These are phyloP conservation scores for Balamuthia mandrillaris DNA, from an alignment of 208 protist genomes.

Conservation along the genomic window DNA sequence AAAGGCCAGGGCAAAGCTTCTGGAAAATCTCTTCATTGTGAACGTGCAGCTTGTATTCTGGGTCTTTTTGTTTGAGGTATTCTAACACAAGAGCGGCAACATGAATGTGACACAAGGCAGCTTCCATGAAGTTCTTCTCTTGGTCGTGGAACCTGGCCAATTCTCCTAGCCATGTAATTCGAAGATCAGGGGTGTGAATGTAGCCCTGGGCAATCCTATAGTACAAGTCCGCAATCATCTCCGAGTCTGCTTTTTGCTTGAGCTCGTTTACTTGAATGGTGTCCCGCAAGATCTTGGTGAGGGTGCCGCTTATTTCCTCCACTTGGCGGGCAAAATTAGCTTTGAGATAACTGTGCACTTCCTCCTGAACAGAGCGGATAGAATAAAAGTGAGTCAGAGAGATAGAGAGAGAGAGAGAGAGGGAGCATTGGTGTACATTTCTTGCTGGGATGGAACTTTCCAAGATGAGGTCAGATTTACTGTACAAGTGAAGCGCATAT, in stretches of 20 bases:
- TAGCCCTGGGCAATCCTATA: conserved; percentile 64
- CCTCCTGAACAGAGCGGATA: too few species aligned
- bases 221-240: conserved; percentile 64
- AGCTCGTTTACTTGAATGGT: conserved; percentile 44
- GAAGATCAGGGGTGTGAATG: conserved; percentile 60
- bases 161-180: conserved; percentile 61
- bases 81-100: conserved; percentile 48
- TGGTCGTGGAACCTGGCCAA: conserved; percentile 48
- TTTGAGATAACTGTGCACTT: not conserved
- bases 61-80: conserved; percentile 60
- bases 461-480: too few species aligned
- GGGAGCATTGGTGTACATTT: too few species aligned
- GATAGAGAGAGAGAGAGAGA: too few species aligned
- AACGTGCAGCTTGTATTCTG: not conserved
- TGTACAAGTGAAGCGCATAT: conserved; percentile 26
- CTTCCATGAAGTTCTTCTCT: conserved; percentile 59
- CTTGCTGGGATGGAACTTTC: too few species aligned
- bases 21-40: conserved; percentile 38
- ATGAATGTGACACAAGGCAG: conserved; percentile 56
- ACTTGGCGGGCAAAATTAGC: conserved; percentile 24
- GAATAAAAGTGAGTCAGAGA: too few species aligned
- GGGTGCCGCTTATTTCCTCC: conserved; percentile 8
- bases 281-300: conserved; percentile 50
- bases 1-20: conserved; percentile 35
- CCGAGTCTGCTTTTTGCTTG: conserved; percentile 53